Evolutionary conservation across 2,329 filamentous ascomycete species (phyloP).

Genomic region (Trichoderma koningiopsis): DNA sequence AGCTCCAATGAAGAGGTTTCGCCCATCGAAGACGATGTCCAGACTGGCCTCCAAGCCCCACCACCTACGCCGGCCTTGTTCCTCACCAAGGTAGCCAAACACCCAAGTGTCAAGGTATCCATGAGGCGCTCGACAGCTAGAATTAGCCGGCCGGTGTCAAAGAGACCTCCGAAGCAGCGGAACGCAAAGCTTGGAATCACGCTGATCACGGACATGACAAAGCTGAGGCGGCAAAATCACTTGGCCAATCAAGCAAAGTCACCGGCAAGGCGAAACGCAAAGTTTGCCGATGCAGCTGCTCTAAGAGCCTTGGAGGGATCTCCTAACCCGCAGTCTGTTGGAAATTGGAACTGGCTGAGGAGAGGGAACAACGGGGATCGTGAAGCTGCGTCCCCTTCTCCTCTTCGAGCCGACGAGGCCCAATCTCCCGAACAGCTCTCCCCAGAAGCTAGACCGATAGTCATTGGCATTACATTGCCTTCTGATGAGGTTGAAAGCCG

Average conservation of each 20-base stretch:
- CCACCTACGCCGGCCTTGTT: slow-evolving; percentile 27
- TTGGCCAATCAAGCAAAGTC: slow-evolving; percentile 37
- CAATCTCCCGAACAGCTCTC: slow-evolving; percentile 55
- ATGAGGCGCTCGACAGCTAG: slow-evolving; percentile 44
- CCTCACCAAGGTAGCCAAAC: slow-evolving; percentile 28
- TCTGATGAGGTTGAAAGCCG: slow-evolving; percentile 41
- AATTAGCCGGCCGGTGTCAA: slow-evolving; percentile 56
- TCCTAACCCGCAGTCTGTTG: slow-evolving; percentile 55
- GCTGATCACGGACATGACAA: slow-evolving; percentile 69
- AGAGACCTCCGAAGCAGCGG: slow-evolving; percentile 61
- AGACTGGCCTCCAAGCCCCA: slow-evolving; percentile 24
- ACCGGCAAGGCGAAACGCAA: slow-evolving; percentile 40
- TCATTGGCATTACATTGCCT: slow-evolving; percentile 70
- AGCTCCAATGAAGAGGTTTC: slow-evolving; percentile 17
- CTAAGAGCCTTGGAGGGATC: slow-evolving; percentile 61
- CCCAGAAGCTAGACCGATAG: slow-evolving; percentile 69
- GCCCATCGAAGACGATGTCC: slow-evolving; percentile 4
- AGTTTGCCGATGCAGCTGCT: slow-evolving; percentile 62
- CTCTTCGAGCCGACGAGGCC: slow-evolving; percentile 32
- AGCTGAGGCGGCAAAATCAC: slow-evolving; percentile 49
- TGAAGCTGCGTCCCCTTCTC: slow-evolving; percentile 35
- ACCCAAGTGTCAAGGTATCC: slow-evolving; percentile 32
- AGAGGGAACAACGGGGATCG: slow-evolving; percentile 41
- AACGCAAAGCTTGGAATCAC: slow-evolving; percentile 66
- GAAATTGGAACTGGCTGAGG: slow-evolving; percentile 60